Conservation (phyloP, 805 yeast species). For the Metschnikowia cubensis region DNA sequence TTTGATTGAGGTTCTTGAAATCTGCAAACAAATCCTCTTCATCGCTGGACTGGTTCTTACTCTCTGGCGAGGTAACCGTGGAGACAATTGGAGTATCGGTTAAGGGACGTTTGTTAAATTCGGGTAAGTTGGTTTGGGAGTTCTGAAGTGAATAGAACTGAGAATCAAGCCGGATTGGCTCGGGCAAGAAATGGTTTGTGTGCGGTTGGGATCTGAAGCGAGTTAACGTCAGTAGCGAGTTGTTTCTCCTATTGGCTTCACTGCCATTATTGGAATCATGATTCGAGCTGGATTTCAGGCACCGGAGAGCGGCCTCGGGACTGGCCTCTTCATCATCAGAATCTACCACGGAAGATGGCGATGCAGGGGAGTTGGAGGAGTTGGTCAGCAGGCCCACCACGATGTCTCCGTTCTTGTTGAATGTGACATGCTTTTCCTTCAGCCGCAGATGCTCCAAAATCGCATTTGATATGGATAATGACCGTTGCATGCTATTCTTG, state of each 20-base stretch:
- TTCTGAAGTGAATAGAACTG: slow-evolving; percentile 10
- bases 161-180: slow-evolving; percentile 13
- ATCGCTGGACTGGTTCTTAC: slow-evolving; percentile 28
- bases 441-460: slow-evolving; percentile 21
- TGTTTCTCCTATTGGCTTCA: neutral
- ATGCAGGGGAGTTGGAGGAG: slow-evolving; percentile 9
- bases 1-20: slow-evolving; percentile 7
- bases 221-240: slow-evolving; percentile 11
- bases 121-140: slow-evolving; percentile 38
- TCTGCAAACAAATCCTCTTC: slow-evolving; percentile 21
- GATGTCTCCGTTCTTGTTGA: slow-evolving; percentile 16
- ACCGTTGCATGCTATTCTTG: slow-evolving; percentile 10
- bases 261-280: neutral
- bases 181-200: slow-evolving; percentile 13
- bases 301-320: slow-evolving; percentile 4
- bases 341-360: slow-evolving; percentile 12
- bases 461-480: slow-evolving; percentile 26
- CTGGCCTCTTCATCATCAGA: slow-evolving; percentile 13
- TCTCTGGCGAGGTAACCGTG: slow-evolving; percentile 50
- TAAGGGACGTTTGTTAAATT: slow-evolving; percentile 65
- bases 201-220: slow-evolving; percentile 17
- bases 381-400: slow-evolving; percentile 14
- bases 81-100: slow-evolving; percentile 73
- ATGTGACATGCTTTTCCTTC: slow-evolving; percentile 21
- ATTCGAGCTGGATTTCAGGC: neutral